A percentile compares a stretch with the other conserved stretches of the same genome.
Conservation (phyloP, 805 yeast species). For the Schizosaccharomyces lindneri region DNA sequence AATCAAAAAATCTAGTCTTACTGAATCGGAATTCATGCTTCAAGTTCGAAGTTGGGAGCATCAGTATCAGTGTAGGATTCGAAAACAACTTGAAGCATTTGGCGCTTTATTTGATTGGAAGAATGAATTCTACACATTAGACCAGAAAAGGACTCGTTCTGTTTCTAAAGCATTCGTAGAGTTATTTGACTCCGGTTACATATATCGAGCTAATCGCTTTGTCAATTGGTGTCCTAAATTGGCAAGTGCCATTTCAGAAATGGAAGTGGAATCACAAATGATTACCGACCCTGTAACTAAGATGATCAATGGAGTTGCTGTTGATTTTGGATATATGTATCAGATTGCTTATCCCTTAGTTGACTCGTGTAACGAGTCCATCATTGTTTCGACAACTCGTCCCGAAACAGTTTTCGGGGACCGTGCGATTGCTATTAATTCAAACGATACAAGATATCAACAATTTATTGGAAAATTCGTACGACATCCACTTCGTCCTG, state of each 20-base stretch:
- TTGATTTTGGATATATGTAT: constrained; percentile 90
- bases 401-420: constrained; percentile 97
- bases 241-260: constrained; percentile 82
- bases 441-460: constrained; percentile 72
- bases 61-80: constrained; percentile 24
- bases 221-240: constrained; percentile 91
- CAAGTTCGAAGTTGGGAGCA: not conserved
- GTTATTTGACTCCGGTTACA: constrained; percentile 80
- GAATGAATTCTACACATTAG: constrained; percentile 79
- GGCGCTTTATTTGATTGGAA: constrained; percentile 96
- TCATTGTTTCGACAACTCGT: constrained; percentile 91
- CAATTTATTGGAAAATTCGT: constrained; percentile 89
- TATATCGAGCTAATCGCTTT: constrained; percentile 76
- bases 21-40: not conserved
- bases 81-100: constrained; percentile 54
- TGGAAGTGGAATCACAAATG: constrained; percentile 33
- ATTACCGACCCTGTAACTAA: not conserved
- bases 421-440: constrained; percentile 93
- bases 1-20: constrained; percentile 20
- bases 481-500: constrained; percentile 62
- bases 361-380: constrained; percentile 25
- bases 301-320: constrained; percentile 17
- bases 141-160: constrained; percentile 49
- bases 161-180: constrained; percentile 79
- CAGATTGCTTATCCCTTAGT: constrained; percentile 68